phyloP scores from a whole-genome alignment of 345 rosid species.

The Cardamine occulta region DNA sequence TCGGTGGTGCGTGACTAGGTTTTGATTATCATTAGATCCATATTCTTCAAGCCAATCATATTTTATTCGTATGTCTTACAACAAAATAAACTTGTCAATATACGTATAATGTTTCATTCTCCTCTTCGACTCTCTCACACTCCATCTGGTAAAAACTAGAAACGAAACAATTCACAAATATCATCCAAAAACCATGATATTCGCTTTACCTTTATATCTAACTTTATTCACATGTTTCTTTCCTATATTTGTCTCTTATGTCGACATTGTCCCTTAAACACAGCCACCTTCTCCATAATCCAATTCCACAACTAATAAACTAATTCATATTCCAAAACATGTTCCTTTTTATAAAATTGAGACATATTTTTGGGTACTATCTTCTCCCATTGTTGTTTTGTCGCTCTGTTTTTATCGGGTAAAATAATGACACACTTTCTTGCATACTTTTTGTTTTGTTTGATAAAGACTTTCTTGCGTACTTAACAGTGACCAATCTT shows the following conservation, averaged over 20 bases:
- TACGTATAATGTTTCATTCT: no score
- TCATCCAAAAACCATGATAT: not conserved
- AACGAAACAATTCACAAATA: not conserved
- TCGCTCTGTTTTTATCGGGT: not conserved
- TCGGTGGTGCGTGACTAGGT: not conserved
- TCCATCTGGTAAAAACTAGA: not conserved
- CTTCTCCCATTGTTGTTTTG: not conserved
- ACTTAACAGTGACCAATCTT: not conserved
- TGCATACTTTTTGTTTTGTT: no score
- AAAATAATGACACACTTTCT: not conserved
- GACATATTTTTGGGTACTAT: slow-evolving; percentile 9
- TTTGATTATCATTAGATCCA: not conserved
- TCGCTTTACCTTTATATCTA: not conserved
- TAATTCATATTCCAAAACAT: not conserved
- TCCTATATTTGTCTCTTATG: slow-evolving; percentile 20
- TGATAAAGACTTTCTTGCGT: not conserved
- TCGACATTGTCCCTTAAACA: slow-evolving; percentile 34
- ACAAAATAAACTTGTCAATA: not conserved
- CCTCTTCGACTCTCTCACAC: not conserved
- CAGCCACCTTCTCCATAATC: not conserved
- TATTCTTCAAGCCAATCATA: not conserved
- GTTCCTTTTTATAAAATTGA: not conserved
- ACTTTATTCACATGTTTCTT: slow-evolving; percentile 20
- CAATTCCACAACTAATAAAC: not conserved
- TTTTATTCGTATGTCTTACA: not conserved